These are phyloP conservation scores for Stereocaulon alpinum DNA, from an alignment of 495 filamentous ascomycete species.

Conservation along the genomic window DNA sequence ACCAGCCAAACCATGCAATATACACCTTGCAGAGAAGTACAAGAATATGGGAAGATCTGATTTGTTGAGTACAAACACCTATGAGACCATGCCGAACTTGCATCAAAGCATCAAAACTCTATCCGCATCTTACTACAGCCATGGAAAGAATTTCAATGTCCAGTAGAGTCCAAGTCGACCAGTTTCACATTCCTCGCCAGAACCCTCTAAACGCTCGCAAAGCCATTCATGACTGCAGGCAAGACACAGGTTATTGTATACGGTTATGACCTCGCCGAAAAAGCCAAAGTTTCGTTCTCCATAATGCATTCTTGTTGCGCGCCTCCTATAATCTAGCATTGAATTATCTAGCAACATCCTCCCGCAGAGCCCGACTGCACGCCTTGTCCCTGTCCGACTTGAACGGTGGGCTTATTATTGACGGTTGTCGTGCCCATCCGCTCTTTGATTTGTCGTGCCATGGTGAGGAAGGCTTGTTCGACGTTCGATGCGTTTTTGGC, in stretches of 20 bases:
- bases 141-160: conserved; percentile 7
- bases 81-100: conserved; percentile 14
- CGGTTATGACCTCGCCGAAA: neutral
- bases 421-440: conserved; percentile 95
- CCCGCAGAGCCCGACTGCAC: conserved; percentile 83
- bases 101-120: conserved; percentile 4
- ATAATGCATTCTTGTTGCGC: conserved; percentile 6
- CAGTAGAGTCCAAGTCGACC: neutral
- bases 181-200: conserved; percentile 5
- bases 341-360: conserved; percentile 78
- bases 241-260: conserved; percentile 7
- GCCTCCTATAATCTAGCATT: neutral
- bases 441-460: conserved; percentile 99
- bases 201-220: conserved; percentile 13
- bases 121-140: conserved; percentile 2
- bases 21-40: too few species aligned
- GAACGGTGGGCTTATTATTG: conserved; percentile 97
- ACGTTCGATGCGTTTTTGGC: conserved; percentile 99
- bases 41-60: neutral
- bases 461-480: conserved; percentile 98
- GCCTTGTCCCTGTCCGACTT: conserved; percentile 86
- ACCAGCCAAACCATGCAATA: too few species aligned
- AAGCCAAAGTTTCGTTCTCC: neutral
- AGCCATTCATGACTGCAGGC: conserved; percentile 9
- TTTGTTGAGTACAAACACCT: conserved; percentile 14